Evolutionary conservation across 23 red algal genomes (phyloP).

Genomic region (Agarophyton chilense): DNA sequence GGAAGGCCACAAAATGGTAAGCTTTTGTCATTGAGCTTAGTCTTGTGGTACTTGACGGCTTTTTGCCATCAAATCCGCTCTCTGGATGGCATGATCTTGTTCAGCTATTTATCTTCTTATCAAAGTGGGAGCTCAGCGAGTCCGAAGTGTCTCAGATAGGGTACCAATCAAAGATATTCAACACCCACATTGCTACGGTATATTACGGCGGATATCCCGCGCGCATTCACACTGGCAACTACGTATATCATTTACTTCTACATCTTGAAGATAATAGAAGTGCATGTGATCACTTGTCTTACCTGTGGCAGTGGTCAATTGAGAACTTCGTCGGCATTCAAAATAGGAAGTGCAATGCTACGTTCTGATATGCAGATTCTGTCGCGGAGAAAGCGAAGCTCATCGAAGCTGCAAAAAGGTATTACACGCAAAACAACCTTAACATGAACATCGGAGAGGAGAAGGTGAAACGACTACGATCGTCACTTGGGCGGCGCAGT

Average conservation of each 20-base stretch:
- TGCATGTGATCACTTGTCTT: background rate
- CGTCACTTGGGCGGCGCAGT: too few species aligned
- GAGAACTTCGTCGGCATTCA: background rate
- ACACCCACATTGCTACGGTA: background rate
- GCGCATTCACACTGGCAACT: background rate
- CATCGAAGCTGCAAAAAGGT: too few species aligned
- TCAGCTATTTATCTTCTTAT: background rate
- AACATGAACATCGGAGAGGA: too few species aligned
- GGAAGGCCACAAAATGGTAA: constrained; percentile 22
- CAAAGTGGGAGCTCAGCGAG: background rate
- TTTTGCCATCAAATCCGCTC: background rate
- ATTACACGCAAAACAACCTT: too few species aligned
- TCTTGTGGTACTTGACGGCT: background rate
- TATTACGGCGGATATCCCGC: background rate
- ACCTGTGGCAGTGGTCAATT: background rate
- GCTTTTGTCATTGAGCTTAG: constrained; percentile 2
- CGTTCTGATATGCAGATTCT: background rate
- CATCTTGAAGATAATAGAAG: background rate
- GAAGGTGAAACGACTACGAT: too few species aligned
- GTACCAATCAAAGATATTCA: background rate
- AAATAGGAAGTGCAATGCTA: constrained; percentile 7
- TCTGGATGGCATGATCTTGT: background rate
- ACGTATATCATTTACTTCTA: constrained; percentile 3
- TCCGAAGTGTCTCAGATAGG: background rate
- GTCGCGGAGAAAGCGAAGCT: background rate